Evolutionary conservation across 371 early-diverging fungal genomes (phyloP), one percentile per base, ranked within the genome.

Genomic region (Actinomucor elegans): DNA sequence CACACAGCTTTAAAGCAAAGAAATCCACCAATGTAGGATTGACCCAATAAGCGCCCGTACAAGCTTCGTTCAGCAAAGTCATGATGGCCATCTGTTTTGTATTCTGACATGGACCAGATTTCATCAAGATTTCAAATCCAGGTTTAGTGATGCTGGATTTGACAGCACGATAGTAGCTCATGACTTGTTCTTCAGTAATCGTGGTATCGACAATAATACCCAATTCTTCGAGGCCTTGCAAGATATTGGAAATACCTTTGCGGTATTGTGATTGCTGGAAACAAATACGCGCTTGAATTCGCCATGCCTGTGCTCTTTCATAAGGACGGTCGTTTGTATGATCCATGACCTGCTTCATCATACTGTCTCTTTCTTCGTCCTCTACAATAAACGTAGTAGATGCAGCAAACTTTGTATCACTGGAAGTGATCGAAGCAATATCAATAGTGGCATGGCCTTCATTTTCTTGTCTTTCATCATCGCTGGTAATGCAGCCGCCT

Each of bases 41-140:
- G 7, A 73, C 46, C 76, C 73, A 72, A 35, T 71, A 69, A 12
- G 73, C 73, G n/a, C 69, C 68, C 1, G 60, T 64, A 23, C 73
- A 70, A 2, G 68, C 71, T 38, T 76, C 76, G 29, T 68, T 62
- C 12, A 76, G 29, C 3, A 73, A 37, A 12, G 62, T 34, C 73
- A 73, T 73, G 40, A 61, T 59, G 1, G 69, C 67, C 28, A 67
- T 42, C 9, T 59, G 56, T 3, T 59, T 55, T 12, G 29, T 34
- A 15, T 67, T 59, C 5, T 55, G 42, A 29, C 73, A 73, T 0
- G 55, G 64, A 3, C 59, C 53, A 1, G 54, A 45, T 9, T 49
- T 42, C 1, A 42, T 23, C 9, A 73, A 32, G 12, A 38, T 44
- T 3, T 67, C 62, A 42, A 68, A 60, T 3, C 72, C 72, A 33